A percentile compares a stretch with the other conserved stretches of the same genome.
Conservation (phyloP, 2,329 filamentous ascomycete genomes). For the Fusarium sp. region DNA sequence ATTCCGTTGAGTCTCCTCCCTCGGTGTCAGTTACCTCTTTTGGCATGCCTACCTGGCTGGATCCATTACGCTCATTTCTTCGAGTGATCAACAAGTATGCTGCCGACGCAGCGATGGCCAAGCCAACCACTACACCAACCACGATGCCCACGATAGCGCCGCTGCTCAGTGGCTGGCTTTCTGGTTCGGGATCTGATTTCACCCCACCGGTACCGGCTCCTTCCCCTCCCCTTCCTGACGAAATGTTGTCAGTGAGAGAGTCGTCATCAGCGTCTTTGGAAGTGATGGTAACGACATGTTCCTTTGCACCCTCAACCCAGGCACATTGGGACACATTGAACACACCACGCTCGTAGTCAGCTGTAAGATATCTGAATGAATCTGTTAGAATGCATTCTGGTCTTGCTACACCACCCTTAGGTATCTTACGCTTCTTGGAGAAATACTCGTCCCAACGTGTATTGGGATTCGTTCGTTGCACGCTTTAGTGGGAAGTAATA, state of each 20-base stretch:
- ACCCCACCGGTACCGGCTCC: not conserved
- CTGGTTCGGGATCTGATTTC: not conserved
- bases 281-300: not conserved
- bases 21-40: not conserved
- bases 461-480: not conserved
- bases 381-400: not conserved
- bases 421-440: not conserved
- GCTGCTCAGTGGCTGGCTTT: not conserved
- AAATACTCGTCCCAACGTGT: not conserved
- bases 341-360: not conserved
- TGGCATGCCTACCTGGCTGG: not conserved
- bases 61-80: not conserved
- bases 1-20: not conserved
- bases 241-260: not conserved
- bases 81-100: not conserved
- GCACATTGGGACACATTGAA: not conserved
- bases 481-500: not conserved
- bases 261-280: not conserved
- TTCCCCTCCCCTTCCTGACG: not conserved
- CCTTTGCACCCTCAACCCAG: not conserved
- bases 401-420: too few species aligned
- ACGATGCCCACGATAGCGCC: not conserved
- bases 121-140: not conserved
- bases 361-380: not conserved
- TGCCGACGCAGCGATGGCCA: not conserved